These are phyloP conservation scores for Alternaria longipes DNA, from an alignment of 2,329 filamentous ascomycete species.

Conservation along the genomic window DNA sequence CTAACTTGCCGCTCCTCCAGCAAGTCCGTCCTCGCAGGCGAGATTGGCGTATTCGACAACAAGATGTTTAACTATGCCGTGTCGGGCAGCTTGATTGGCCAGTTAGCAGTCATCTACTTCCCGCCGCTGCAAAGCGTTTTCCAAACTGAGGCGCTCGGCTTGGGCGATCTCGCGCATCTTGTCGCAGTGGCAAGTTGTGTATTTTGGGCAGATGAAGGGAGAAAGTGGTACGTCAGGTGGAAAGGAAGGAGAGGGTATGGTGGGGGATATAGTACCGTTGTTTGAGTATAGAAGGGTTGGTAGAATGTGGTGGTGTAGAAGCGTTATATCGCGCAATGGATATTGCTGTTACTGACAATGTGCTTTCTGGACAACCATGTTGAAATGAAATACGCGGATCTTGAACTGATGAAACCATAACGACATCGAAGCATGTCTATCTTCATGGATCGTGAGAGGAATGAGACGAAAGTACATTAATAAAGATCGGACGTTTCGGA, in stretches of 20 bases:
- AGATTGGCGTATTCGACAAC: constrained; percentile 84
- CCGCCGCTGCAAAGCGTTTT: constrained; percentile 94
- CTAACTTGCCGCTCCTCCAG: constrained; percentile 89
- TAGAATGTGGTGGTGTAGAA: neutral
- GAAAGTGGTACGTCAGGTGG: constrained; percentile 72
- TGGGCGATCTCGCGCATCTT: constrained; percentile 78
- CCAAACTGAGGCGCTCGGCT: constrained; percentile 85
- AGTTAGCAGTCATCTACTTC: constrained; percentile 92
- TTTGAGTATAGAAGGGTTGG: constrained; percentile 35
- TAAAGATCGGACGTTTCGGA: neutral
- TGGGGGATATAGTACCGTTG: constrained; percentile 51
- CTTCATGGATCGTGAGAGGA: too few species aligned
- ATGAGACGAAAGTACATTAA: too few species aligned
- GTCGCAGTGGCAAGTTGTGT: constrained; percentile 83
- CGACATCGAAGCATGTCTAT: neutral
- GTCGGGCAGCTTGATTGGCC: constrained; percentile 81
- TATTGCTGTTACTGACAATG: neutral
- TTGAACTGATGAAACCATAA: neutral
- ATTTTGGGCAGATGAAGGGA: constrained; percentile 91
- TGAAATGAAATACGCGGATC: neutral
- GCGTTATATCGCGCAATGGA: neutral
- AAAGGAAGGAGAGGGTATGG: constrained; percentile 44
- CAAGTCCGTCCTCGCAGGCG: constrained; percentile 87
- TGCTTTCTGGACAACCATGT: neutral
- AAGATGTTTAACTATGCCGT: constrained; percentile 98